phyloP scores from a whole-genome alignment of 257 asterid species.

The Solanum chiquidenum region DNA sequence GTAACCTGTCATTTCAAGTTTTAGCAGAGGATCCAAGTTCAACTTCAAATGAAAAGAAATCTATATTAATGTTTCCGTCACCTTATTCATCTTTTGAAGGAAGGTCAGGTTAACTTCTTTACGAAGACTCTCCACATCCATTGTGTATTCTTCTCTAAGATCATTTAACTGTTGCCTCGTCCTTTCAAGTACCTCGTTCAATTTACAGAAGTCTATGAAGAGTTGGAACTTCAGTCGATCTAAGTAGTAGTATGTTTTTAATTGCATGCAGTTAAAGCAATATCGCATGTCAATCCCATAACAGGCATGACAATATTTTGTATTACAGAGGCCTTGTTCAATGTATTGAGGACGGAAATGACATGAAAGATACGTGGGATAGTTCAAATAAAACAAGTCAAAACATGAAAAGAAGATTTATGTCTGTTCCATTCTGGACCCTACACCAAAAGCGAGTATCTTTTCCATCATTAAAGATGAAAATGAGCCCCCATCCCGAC shows the following conservation, averaged over 20 bases:
- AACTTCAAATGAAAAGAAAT: neutral
- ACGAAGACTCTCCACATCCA: conserved; percentile 55
- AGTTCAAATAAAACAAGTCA: neutral
- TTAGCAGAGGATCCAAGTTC: neutral
- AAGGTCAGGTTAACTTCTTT: conserved; percentile 49
- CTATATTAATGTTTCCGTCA: neutral
- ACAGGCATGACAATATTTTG: neutral
- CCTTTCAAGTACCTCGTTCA: conserved; percentile 41
- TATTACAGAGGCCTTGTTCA: neutral
- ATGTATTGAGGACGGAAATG: neutral
- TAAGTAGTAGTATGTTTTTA: conserved; percentile 44
- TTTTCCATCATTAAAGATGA: neutral
- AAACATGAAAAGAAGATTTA: neutral
- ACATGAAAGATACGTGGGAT: neutral
- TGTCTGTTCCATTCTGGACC: neutral
- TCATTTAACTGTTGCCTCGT: conserved; percentile 16
- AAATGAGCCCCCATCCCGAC: neutral
- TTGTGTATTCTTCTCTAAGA: conserved; percentile 18
- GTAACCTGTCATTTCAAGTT: conserved; percentile 19
- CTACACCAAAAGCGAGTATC: neutral
- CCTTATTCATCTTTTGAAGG: conserved; percentile 38
- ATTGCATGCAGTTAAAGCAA: conserved; percentile 35
- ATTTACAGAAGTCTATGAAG: conserved; percentile 45
- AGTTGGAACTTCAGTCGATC: conserved; percentile 32
- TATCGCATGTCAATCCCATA: neutral